Conservation (phyloP, 306 rosid genomes). For the Ormosia emarginata region DNA sequence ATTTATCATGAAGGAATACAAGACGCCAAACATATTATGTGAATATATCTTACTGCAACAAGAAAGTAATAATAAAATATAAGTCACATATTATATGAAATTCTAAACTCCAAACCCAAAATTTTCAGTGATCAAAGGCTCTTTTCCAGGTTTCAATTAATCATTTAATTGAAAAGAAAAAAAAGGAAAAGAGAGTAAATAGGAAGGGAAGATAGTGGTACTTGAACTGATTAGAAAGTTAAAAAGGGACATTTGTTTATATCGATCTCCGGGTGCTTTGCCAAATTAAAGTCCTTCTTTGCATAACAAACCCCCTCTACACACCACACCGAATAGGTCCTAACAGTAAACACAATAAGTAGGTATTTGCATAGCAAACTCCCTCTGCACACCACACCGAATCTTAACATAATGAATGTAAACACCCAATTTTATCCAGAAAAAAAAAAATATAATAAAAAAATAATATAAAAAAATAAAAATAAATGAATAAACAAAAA, state of each 20-base stretch:
- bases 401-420: too few relatives aligned
- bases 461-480: too few relatives aligned
- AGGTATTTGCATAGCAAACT: constrained; percentile 66
- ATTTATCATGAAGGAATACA: background rate
- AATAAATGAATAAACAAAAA: too few relatives aligned
- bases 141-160: background rate
- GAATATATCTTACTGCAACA: background rate
- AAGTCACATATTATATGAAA: background rate
- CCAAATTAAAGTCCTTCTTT: too few relatives aligned
- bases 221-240: constrained; percentile 69
- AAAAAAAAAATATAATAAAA: too few relatives aligned
- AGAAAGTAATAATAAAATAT: background rate
- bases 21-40: background rate
- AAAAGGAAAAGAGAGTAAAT: background rate
- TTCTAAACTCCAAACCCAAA: background rate
- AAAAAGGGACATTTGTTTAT: too few relatives aligned
- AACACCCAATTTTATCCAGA: too few relatives aligned
- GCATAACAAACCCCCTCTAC: too few relatives aligned
- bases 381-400: constrained; percentile 43
- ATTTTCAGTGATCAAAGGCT: background rate
- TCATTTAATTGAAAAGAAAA: background rate
- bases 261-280: too few relatives aligned
- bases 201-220: constrained; percentile 16
- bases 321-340: too few relatives aligned
- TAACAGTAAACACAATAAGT: too few relatives aligned